Evolutionary conservation across 179 eudicot genomes (phyloP).

Genomic region (Gypsophila paniculata): DNA sequence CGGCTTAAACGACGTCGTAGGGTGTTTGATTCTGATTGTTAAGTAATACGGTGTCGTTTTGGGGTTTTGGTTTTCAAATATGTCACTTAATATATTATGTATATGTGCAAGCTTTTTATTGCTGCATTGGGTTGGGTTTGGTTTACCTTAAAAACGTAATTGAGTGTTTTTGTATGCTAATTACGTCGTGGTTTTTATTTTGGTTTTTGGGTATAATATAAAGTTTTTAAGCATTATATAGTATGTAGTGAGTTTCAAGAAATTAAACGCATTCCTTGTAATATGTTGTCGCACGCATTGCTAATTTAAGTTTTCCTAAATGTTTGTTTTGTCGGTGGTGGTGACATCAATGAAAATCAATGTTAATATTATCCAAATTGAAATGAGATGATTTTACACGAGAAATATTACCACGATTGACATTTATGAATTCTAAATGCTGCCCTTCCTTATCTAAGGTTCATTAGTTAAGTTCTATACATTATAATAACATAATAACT

Average conservation of each 20-base stretch:
- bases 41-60: not conserved
- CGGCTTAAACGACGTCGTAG: conserved; percentile 34
- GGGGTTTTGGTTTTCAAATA: not conserved
- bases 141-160: not conserved
- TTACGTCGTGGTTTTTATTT: not conserved
- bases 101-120: not conserved
- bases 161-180: conserved; percentile 13
- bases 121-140: conserved; percentile 4
- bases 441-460: no score
- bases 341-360: not conserved
- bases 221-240: not conserved
- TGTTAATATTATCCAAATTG: no score
- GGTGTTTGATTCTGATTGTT: conserved; percentile 25
- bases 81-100: not conserved
- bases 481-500: no score
- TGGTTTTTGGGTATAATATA: conserved; percentile 9
- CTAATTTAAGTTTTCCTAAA: not conserved
- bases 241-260: not conserved
- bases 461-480: no score
- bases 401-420: no score
- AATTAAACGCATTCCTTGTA: conserved; percentile 6
- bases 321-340: not conserved
- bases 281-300: not conserved
- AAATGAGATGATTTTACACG: no score
- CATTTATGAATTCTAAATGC: no score